Evolutionary conservation across 495 filamentous ascomycete species (phyloP).

Genomic region (Penicillium crystallinum): DNA sequence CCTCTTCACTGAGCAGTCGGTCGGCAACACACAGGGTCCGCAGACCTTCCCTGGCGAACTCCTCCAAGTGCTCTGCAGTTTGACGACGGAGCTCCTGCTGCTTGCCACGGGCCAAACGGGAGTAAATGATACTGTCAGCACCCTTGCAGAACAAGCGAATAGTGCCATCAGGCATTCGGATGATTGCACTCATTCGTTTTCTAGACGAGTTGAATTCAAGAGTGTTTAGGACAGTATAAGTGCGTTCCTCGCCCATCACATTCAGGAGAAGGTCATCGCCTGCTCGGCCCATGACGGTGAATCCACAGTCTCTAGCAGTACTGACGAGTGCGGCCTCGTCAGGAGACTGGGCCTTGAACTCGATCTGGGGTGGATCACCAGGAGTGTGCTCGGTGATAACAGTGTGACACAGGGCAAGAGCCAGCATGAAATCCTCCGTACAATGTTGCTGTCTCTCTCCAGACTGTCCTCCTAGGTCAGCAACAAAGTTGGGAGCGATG

Average conservation of each 20-base stretch:
- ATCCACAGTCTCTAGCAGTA: constrained; percentile 92
- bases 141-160: constrained; percentile 97
- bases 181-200: constrained; percentile 97
- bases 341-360: constrained; percentile 96
- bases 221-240: constrained; percentile 86
- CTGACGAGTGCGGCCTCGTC: constrained; percentile 94
- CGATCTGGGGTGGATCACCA: constrained; percentile 81
- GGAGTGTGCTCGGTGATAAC: constrained; percentile 89
- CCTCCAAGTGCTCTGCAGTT: constrained; percentile 91
- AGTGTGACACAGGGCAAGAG: constrained; percentile 90
- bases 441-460: constrained; percentile 72
- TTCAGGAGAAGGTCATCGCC: constrained; percentile 78
- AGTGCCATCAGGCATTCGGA: constrained; percentile 89
- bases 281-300: constrained; percentile 82
- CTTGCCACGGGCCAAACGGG: constrained; percentile 76
- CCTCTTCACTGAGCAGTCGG: constrained; percentile 71
- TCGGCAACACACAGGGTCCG: constrained; percentile 96
- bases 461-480: constrained; percentile 70
- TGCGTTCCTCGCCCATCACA: constrained; percentile 75
- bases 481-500: constrained; percentile 80
- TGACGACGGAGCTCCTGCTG: constrained; percentile 75
- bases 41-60: constrained; percentile 93
- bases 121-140: constrained; percentile 96
- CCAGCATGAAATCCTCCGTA: constrained; percentile 88
- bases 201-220: constrained; percentile 96